These are phyloP conservation scores for Gossypium davidsonii DNA, from an alignment of 441 rosid genomes.

Conservation along the genomic window DNA sequence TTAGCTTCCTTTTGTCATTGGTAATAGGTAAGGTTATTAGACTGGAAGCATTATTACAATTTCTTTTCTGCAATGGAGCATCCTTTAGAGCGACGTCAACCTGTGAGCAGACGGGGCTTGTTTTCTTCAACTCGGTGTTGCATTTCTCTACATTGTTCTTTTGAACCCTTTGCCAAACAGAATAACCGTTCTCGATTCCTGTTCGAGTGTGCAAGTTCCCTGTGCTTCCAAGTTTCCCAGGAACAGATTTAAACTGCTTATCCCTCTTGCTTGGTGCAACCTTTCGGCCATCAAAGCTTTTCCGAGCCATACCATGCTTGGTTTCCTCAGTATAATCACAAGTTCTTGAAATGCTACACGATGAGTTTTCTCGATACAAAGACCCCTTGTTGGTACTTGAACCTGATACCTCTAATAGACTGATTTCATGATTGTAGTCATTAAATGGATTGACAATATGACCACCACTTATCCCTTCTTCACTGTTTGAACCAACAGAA, in stretches of 20 bases:
- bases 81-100: conserved; percentile 16
- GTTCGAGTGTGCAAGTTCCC: conserved; percentile 21
- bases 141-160: conserved; percentile 22
- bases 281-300: conserved; percentile 13
- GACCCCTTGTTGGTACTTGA: conserved; percentile 9
- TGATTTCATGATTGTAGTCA: conserved; percentile 1
- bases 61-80: conserved; percentile 19
- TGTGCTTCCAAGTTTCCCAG: conserved; percentile 18
- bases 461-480: conserved; percentile 14
- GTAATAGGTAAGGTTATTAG: conserved; percentile 13
- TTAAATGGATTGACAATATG: conserved; percentile 16
- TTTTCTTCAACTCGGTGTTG: conserved; percentile 22
- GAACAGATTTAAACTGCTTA: conserved; percentile 27
- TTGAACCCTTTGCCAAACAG: conserved; percentile 54
- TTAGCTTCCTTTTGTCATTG: conserved; percentile 24
- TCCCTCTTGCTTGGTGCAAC: conserved; percentile 19
- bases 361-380: conserved; percentile 8
- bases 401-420: conserved; percentile 15
- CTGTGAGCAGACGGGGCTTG: conserved; percentile 11
- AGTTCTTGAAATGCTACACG: conserved; percentile 17
- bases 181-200: conserved; percentile 34
- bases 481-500: conserved; percentile 27
- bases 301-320: conserved; percentile 11
- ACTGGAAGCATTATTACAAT: conserved; percentile 17
- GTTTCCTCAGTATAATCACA: conserved; percentile 3